Percentiles rank a stretch among this genome's conserved stretches.
These are phyloP conservation scores for Linnemannia exigua DNA, from an alignment of 192 early-diverging fungal genomes.

Conservation along the genomic window DNA sequence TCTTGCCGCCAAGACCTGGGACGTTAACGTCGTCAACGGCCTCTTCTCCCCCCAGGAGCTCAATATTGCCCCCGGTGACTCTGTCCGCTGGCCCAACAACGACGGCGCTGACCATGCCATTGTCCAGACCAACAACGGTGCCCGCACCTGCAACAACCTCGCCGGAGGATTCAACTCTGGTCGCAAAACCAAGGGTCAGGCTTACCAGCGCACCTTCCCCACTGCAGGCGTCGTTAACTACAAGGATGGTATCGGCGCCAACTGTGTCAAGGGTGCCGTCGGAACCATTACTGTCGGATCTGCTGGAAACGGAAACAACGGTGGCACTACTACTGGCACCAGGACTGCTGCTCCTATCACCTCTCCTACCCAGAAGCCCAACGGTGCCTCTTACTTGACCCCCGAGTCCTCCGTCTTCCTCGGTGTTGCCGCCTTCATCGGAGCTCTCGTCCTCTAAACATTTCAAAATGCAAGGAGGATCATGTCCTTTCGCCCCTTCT, in stretches of 20 bases:
- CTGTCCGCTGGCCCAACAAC: slow-evolving; percentile 32
- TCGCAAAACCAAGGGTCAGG: background rate
- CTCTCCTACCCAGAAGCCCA: slow-evolving; percentile 5
- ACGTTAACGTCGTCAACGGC: slow-evolving; percentile 34
- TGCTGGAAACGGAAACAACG: background rate
- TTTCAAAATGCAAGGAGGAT: background rate
- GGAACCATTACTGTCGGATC: slow-evolving; percentile 18
- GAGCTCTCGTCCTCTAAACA: slow-evolving; percentile 30
- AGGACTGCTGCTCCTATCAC: slow-evolving; percentile 17
- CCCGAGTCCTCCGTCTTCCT: slow-evolving; percentile 24
- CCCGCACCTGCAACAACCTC: slow-evolving; percentile 20
- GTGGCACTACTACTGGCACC: background rate
- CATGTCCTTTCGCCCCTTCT: background rate
- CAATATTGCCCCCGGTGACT: slow-evolving; percentile 30
- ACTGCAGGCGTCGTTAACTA: slow-evolving; percentile 11
- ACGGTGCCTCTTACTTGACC: slow-evolving; percentile 4
- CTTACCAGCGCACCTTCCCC: slow-evolving; percentile 23
- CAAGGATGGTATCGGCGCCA: slow-evolving; percentile 27
- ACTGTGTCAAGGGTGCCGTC: slow-evolving; percentile 18
- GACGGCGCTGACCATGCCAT: slow-evolving; percentile 30
- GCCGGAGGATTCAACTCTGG: slow-evolving; percentile 36
- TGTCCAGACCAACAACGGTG: slow-evolving; percentile 25
- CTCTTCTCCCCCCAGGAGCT: slow-evolving; percentile 24
- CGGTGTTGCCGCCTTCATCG: slow-evolving; percentile 27
- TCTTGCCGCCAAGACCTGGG: slow-evolving; percentile 37